Evolutionary conservation across 1,284 basidiomycete genomes (phyloP).

Genomic region (Ustilago curta): DNA sequence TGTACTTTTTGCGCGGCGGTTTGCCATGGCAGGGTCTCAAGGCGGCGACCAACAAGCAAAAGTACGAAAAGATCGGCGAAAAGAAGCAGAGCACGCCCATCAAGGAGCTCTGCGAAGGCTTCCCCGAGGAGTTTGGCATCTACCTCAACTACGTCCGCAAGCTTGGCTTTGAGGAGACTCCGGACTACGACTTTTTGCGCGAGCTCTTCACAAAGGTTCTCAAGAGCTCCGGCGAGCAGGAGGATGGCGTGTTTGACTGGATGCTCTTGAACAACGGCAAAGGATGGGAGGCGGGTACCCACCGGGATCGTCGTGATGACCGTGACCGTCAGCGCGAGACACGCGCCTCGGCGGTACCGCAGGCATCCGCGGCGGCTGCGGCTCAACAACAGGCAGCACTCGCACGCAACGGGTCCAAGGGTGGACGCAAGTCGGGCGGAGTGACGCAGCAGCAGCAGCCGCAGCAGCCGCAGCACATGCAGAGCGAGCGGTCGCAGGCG

Average conservation of each 20-base stretch:
- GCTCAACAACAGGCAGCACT: conserved; percentile 42
- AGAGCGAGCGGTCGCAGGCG: conserved; percentile 42
- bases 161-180: conserved; percentile 90
- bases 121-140: conserved; percentile 91
- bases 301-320: conserved; percentile 65
- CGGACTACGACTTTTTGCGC: conserved; percentile 93
- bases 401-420: conserved; percentile 57
- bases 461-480: conserved; percentile 36
- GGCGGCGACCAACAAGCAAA: conserved; percentile 96
- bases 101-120: conserved; percentile 91
- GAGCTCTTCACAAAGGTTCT: conserved; percentile 91
- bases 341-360: conserved; percentile 42
- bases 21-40: conserved; percentile 96
- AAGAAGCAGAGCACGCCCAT: conserved; percentile 98
- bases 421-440: conserved; percentile 59
- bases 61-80: conserved; percentile 98
- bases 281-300: conserved; percentile 88
- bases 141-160: conserved; percentile 89
- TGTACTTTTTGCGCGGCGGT: conserved; percentile 93
- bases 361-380: conserved; percentile 30
- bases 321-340: conserved; percentile 58
- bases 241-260: conserved; percentile 92
- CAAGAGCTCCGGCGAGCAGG: conserved; percentile 86
- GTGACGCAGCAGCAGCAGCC: conserved; percentile 45
- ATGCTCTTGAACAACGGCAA: conserved; percentile 88